Evolutionary conservation across 2,329 filamentous ascomycete genomes (phyloP).

Genomic region (Bimuria novae-zelandiae): DNA sequence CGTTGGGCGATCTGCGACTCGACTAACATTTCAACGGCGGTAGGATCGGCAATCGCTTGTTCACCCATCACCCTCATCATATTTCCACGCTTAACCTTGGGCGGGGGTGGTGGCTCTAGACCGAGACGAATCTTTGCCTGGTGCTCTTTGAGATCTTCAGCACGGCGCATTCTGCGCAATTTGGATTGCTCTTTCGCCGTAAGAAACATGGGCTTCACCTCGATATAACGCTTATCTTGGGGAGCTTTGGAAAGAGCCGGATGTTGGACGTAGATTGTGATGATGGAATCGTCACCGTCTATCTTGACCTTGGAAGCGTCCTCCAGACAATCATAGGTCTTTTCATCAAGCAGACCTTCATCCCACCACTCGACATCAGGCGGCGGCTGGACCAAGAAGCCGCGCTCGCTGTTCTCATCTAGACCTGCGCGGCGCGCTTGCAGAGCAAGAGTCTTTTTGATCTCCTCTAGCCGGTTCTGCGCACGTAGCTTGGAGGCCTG

Average conservation of each 20-base stretch:
- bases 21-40: slow-evolving; percentile 92
- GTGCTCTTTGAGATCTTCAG: slow-evolving; percentile 92
- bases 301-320: slow-evolving; percentile 72
- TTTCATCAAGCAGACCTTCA: slow-evolving; percentile 78
- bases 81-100: slow-evolving; percentile 97
- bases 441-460: slow-evolving; percentile 91
- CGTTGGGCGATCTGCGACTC: slow-evolving; percentile 91
- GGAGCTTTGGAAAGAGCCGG: slow-evolving; percentile 89
- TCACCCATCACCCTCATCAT: slow-evolving; percentile 96
- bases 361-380: slow-evolving; percentile 98
- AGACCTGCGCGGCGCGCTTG: slow-evolving; percentile 88
- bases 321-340: slow-evolving; percentile 73
- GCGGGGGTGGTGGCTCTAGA: slow-evolving; percentile 84
- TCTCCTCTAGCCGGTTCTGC: slow-evolving; percentile 85
- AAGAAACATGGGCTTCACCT: slow-evolving; percentile 87
- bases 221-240: slow-evolving; percentile 79
- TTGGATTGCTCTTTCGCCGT: slow-evolving; percentile 92
- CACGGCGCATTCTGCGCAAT: slow-evolving; percentile 83
- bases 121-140: slow-evolving; percentile 95
- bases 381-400: slow-evolving; percentile 81
- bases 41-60: slow-evolving; percentile 92
- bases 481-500: slow-evolving; percentile 88
- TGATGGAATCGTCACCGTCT: slow-evolving; percentile 77
- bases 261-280: slow-evolving; percentile 91
- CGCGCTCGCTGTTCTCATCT: slow-evolving; percentile 91